Evolutionary conservation across 192 early-diverging fungal genomes (phyloP).

Genomic region (Coemansia sp.): DNA sequence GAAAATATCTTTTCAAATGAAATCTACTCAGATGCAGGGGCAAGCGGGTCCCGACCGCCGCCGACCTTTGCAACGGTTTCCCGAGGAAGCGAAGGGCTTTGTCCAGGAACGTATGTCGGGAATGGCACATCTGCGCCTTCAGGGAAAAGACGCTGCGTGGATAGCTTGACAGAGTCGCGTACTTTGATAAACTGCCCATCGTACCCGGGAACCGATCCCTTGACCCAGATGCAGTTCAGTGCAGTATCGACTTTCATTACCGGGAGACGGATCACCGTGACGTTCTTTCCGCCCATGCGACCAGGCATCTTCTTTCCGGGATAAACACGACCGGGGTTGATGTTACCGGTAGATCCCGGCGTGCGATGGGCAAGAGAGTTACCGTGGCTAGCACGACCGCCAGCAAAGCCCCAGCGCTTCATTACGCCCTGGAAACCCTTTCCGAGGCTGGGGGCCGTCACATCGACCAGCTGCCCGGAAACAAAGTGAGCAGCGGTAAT

Average conservation of each 20-base stretch:
- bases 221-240: slow-evolving; percentile 88
- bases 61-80: slow-evolving; percentile 42
- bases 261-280: slow-evolving; percentile 78
- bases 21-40: slow-evolving; percentile 33
- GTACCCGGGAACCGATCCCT: slow-evolving; percentile 86
- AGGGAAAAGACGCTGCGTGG: slow-evolving; percentile 64
- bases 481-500: slow-evolving; percentile 88
- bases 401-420: slow-evolving; percentile 94
- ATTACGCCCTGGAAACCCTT: slow-evolving; percentile 97
- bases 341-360: slow-evolving; percentile 85
- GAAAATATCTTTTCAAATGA: neutral
- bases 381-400: slow-evolving; percentile 93
- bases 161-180: slow-evolving; percentile 81
- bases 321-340: slow-evolving; percentile 85
- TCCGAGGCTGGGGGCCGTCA: slow-evolving; percentile 80
- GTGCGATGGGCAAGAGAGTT: slow-evolving; percentile 86
- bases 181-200: slow-evolving; percentile 85
- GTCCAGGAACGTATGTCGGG: slow-evolving; percentile 64
- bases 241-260: slow-evolving; percentile 85
- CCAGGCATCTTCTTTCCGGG: slow-evolving; percentile 99
- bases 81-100: slow-evolving; percentile 37
- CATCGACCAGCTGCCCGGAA: slow-evolving; percentile 93
- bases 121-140: slow-evolving; percentile 66
- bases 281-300: slow-evolving; percentile 84
- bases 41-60: slow-evolving; percentile 43